Percentiles rank a stretch among this genome's conserved stretches.
Conservation (phyloP, 129 eudicot species). For the Cynara cardunculus region DNA sequence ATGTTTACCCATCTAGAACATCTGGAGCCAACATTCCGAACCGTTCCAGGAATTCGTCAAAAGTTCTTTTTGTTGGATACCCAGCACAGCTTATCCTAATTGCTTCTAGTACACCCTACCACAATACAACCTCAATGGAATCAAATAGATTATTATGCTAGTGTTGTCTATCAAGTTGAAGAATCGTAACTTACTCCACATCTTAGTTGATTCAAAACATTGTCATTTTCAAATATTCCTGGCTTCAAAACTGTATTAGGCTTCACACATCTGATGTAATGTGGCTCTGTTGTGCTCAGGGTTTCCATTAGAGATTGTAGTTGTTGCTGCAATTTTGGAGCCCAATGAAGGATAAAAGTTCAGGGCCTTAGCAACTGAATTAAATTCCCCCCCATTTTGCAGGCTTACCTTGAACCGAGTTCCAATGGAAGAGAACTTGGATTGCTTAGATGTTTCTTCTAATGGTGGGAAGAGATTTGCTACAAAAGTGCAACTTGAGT, state of each 20-base stretch:
- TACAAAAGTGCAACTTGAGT: conserved; percentile 73
- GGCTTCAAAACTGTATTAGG: conserved; percentile 92
- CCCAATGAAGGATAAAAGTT: background rate
- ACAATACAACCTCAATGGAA: conserved; percentile 7
- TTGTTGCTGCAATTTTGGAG: conserved; percentile 71
- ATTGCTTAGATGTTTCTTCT: conserved; percentile 87
- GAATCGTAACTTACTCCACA: conserved; percentile 77
- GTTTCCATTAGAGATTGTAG: conserved; percentile 96
- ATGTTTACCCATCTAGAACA: conserved; percentile 72
- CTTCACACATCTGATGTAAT: conserved; percentile 96
- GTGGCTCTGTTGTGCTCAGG: conserved; percentile 97
- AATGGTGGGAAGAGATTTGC: conserved; percentile 83
- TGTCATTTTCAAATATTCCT: conserved; percentile 92
- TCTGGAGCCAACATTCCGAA: conserved; percentile 96
- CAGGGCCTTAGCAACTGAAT: background rate
- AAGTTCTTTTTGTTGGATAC: conserved; percentile 92
- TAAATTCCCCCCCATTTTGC: background rate
- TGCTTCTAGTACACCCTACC: conserved; percentile 96
- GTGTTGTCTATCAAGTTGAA: conserved; percentile 2
- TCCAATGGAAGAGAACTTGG: conserved; percentile 96
- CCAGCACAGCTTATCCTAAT: conserved; percentile 99
- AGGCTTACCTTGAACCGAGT: conserved; percentile 81
- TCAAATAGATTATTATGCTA: conserved; percentile 1
- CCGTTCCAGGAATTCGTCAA: conserved; percentile 93
- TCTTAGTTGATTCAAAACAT: conserved; percentile 84